Base-by-base conservation (phyloP, 306 rosid genomes). In the Quillaja saponaria region DNA sequence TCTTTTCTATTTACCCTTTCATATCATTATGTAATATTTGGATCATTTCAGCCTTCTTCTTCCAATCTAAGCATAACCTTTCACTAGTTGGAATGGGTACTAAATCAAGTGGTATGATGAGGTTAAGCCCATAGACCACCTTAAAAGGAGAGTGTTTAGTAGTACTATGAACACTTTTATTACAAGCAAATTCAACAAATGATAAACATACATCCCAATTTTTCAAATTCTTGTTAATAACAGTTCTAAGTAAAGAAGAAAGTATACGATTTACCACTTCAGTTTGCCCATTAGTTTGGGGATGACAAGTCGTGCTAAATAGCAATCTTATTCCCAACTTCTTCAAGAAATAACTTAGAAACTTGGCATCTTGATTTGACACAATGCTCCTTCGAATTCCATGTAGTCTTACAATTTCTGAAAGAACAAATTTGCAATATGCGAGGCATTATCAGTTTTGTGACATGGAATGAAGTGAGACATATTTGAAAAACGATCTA, bases 271-370 rank as follows among this genome's bases (percentile, higher is more conserved):
- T 44, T 9, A 44, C 49, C 10, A 51, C 56, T 11, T 51, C 8
- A 0, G 34, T 21, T 12, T 51, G 15, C 12, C 57, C 37, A 12
- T 51, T 9, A 3, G 35, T 51, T 13, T 51, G 37, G 5, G 37
- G 57, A 25, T 51, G 35, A 8, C 28, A 51, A 9, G 17, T 16
- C 6, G 14, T 21, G 7, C 14, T 8, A 12, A 51, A 19, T 21
- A 51, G 6, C 13, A 51, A 6, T 9, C 19, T 51, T 0, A 14
- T 51, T 6, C 37, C 37, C n/a, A 21, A 25, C 8, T 10, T 51
- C 8, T 51, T 51, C 57, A 34, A 51, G 2, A 51, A 51, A 25
- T 51, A 51, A 25, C 57, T 51, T 28, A 51, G 12, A 34, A 51
- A 51, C 38, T 51, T 51, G 6, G 15, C 57, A 51, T 19, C 38